A percentile compares a stretch with the other conserved stretches of the same genome.
Conservation (phyloP, 1,139 yeast genomes). For the Yamadazyma buinensis region DNA sequence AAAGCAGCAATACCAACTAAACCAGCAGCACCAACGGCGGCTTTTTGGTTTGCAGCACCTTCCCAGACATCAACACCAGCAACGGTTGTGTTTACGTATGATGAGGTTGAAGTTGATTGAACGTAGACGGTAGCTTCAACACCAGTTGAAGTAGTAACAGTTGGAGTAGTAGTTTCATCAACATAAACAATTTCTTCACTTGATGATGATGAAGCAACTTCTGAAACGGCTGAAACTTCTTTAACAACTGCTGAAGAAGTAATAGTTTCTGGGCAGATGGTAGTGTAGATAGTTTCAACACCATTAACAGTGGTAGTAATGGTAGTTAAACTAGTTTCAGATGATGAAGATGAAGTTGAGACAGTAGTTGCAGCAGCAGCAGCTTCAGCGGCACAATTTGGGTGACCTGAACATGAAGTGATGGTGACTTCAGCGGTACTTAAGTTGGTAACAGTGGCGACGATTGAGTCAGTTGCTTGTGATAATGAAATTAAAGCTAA, state of each 20-base stretch:
- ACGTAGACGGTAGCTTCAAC: constrained; percentile 32
- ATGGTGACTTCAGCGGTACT: constrained; percentile 38
- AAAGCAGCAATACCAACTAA: constrained; percentile 43
- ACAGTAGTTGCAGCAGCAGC: constrained; percentile 3
- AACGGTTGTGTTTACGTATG: constrained; percentile 15
- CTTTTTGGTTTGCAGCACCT: constrained; percentile 30
- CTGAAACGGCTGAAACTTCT: constrained; percentile 17
- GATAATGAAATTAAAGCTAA: constrained; percentile 28
- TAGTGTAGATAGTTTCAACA: constrained; percentile 41
- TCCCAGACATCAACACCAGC: constrained; percentile 21
- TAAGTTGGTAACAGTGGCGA: constrained; percentile 30
- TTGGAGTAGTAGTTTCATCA: constrained; percentile 31
- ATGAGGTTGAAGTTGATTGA: constrained; percentile 32
- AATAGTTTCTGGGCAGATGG: constrained; percentile 37
- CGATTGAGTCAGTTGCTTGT: constrained; percentile 17
- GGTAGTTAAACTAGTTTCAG: constrained; percentile 19
- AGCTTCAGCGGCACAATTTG: constrained; percentile 13
- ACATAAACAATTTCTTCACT: constrained; percentile 22
- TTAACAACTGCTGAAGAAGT: constrained; percentile 21
- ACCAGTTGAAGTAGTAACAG: constrained; percentile 33
- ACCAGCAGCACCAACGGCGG: constrained; percentile 38
- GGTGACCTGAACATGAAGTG: constrained; percentile 39
- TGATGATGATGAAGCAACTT: constrained; percentile 15
- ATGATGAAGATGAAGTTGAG: no score
- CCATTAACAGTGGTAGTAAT: constrained; percentile 24